These are phyloP conservation scores for Aspergillus amoenus DNA, from an alignment of 2,329 filamentous ascomycete genomes.

Conservation along the genomic window DNA sequence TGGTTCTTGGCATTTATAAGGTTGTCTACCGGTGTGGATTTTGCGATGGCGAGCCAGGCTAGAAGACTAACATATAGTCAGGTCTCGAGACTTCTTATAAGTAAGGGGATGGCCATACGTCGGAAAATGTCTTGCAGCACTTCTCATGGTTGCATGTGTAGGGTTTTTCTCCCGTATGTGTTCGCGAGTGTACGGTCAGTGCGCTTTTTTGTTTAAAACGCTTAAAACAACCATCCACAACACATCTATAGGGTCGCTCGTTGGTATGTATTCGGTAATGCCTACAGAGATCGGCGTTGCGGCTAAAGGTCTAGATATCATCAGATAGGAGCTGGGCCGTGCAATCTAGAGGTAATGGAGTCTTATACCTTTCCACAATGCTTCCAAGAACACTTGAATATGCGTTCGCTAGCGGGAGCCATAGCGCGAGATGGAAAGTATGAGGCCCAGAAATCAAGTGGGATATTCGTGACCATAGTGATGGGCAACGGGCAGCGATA, in stretches of 20 bases:
- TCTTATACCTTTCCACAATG: slow-evolving; percentile 43
- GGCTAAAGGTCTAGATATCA: slow-evolving; percentile 46
- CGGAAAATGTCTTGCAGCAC: slow-evolving; percentile 45
- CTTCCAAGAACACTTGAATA: slow-evolving; percentile 46
- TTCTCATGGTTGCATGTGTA: slow-evolving; percentile 44
- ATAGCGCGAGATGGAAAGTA: slow-evolving; percentile 25
- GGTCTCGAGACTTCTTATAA: neutral
- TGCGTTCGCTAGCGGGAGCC: slow-evolving; percentile 42
- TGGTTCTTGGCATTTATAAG: slow-evolving; percentile 42
- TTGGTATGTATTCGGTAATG: slow-evolving; percentile 51
- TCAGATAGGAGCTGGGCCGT: neutral
- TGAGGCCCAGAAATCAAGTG: too few species aligned
- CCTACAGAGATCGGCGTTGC: slow-evolving; percentile 49
- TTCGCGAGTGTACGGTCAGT: slow-evolving; percentile 46
- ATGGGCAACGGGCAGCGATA: too few species aligned
- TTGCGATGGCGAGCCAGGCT: slow-evolving; percentile 42
- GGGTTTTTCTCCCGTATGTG: slow-evolving; percentile 47
- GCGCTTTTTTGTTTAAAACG: slow-evolving; percentile 51
- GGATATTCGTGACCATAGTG: too few species aligned
- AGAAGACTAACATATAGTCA: slow-evolving; percentile 32
- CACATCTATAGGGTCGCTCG: slow-evolving; percentile 48
- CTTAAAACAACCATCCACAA: slow-evolving; percentile 45
- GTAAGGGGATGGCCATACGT: slow-evolving; percentile 30
- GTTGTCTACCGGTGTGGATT: slow-evolving; percentile 41
- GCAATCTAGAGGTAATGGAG: neutral